These are phyloP conservation scores for Heliocybe sulcata DNA, from an alignment of 1,284 basidiomycete species.

Conservation along the genomic window DNA sequence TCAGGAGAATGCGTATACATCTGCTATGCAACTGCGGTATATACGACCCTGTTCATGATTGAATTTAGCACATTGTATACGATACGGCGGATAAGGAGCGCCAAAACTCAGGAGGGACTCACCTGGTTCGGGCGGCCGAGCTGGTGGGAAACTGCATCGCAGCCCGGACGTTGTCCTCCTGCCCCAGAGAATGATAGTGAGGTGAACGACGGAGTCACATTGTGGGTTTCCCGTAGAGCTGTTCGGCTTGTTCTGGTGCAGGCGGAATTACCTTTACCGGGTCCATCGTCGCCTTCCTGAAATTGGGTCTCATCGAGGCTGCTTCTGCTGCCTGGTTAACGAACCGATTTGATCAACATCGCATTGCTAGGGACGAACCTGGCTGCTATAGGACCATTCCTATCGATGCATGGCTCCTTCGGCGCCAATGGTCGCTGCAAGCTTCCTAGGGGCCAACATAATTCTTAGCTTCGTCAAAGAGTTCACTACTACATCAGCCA, in stretches of 20 bases:
- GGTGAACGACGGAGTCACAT: no score
- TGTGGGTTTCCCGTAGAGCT: neutral
- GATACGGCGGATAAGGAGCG: no score
- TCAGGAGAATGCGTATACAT: no score
- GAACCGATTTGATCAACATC: slow-evolving; percentile 67
- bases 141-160: no score
- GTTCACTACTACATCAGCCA: slow-evolving; percentile 78
- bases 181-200: no score
- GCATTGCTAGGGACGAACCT: slow-evolving; percentile 63
- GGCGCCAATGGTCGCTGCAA: slow-evolving; percentile 67
- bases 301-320: slow-evolving; percentile 77
- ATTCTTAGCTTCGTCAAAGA: slow-evolving; percentile 77
- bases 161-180: no score
- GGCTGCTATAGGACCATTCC: slow-evolving; percentile 68
- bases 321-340: slow-evolving; percentile 64
- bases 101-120: no score
- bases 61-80: no score
- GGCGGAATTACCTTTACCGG: slow-evolving; percentile 76
- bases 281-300: slow-evolving; percentile 83
- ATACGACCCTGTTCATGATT: no score
- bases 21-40: no score
- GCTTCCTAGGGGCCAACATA: slow-evolving; percentile 67
- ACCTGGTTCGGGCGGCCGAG: no score
- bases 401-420: slow-evolving; percentile 62
- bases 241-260: slow-evolving; percentile 9